phyloP scores from a whole-genome alignment of 2,329 filamentous ascomycete species.

The Zarea fungicola region DNA sequence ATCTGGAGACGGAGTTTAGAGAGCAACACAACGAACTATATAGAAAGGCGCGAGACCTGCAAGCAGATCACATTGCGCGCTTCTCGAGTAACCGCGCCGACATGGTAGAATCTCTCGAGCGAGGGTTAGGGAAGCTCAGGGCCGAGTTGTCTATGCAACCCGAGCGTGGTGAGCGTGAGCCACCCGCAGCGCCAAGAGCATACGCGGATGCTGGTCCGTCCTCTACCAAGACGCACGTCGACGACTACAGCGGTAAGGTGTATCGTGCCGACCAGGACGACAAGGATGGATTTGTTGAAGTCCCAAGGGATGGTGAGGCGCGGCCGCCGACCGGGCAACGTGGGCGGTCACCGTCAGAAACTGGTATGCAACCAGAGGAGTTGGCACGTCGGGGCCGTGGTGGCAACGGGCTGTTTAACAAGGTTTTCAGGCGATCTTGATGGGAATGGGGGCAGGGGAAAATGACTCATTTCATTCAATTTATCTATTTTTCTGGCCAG shows the following conservation, averaged over 20 bases:
- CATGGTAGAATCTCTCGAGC: conserved; percentile 44
- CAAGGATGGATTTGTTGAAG: conserved; percentile 31
- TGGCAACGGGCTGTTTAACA: conserved; percentile 28
- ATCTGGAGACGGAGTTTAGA: conserved; percentile 46
- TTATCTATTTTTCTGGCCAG: not conserved
- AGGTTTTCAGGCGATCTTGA: conserved; percentile 28
- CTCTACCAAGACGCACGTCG: conserved; percentile 27
- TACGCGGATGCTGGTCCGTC: conserved; percentile 10
- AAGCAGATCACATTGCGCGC: conserved; percentile 22
- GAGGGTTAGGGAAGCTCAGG: conserved; percentile 41
- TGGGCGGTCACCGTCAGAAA: conserved; percentile 15
- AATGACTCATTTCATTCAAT: too few relatives aligned
- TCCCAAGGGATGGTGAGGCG: conserved; percentile 23
- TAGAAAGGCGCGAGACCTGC: conserved; percentile 36
- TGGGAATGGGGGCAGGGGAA: too few relatives aligned
- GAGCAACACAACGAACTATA: conserved; percentile 40
- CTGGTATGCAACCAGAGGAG: conserved; percentile 16
- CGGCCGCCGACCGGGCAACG: conserved; percentile 14
- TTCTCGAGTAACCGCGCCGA: conserved; percentile 40
- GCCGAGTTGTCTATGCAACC: conserved; percentile 13
- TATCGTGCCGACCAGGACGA: conserved; percentile 21
- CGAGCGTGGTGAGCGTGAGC: not conserved
- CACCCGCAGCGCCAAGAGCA: not conserved
- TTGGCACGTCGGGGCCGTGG: conserved; percentile 20
- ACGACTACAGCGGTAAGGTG: conserved; percentile 24